Percentiles rank a stretch among this genome's conserved stretches.
Evolutionary conservation across 2,329 filamentous ascomycete genomes (phyloP).

Genomic region (Botrytis fragariae): DNA sequence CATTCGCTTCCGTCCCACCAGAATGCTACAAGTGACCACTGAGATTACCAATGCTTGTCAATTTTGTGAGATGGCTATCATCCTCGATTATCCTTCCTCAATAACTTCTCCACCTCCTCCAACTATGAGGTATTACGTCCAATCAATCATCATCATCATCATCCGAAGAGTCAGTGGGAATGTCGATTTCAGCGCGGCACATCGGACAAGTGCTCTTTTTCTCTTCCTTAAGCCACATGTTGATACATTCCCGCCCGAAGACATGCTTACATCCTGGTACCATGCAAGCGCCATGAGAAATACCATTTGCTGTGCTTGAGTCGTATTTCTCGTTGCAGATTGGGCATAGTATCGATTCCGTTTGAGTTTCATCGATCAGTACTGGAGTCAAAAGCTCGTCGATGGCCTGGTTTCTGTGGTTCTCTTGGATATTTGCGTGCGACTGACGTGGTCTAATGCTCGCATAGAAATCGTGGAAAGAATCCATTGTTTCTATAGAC

Average conservation of each 20-base stretch:
- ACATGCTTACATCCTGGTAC: neutral
- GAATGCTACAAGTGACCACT: neutral
- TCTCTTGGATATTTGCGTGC: no score
- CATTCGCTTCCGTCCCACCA: neutral
- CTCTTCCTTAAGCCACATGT: neutral
- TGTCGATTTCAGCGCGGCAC: neutral
- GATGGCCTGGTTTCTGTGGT: neutral
- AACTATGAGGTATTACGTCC: fast-evolving
- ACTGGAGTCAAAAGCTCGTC: neutral
- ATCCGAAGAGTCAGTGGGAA: neutral
- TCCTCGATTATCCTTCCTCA: neutral
- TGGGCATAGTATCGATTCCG: neutral
- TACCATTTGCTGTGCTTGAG: neutral
- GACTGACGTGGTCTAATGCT: no score
- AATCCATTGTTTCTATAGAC: no score
- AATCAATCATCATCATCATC: fast-evolving
- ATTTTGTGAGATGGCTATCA: no score
- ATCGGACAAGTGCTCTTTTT: neutral
- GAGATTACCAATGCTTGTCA: neutral
- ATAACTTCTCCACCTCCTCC: fast-evolving
- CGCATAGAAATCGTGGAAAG: no score
- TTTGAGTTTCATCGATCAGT: neutral
- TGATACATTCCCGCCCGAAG: neutral
- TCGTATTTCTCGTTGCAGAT: neutral
- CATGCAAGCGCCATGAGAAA: neutral